A percentile compares a stretch with the other conserved stretches of the same genome.
Evolutionary conservation across 495 filamentous ascomycete genomes (phyloP).

Genomic region (Chaetomidium leptoderma): DNA sequence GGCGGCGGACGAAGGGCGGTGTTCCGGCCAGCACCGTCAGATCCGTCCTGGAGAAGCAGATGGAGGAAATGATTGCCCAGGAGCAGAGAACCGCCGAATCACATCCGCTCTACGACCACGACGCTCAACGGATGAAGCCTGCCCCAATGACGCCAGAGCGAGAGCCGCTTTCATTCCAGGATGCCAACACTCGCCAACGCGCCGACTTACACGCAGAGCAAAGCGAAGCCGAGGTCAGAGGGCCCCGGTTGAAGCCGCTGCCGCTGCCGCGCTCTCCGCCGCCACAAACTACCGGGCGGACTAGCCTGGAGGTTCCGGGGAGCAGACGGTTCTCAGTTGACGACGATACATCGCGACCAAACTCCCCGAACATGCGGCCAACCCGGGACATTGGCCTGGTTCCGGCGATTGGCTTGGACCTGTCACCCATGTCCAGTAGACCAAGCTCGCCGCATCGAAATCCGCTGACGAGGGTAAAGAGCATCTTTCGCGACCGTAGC

Average conservation of each 20-base stretch:
- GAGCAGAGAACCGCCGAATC: conserved; percentile 43
- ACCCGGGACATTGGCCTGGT: conserved; percentile 30
- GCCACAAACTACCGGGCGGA: conserved; percentile 28
- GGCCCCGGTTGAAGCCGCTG: conserved; percentile 17
- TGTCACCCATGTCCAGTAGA: conserved; percentile 41
- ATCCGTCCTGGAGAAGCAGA: conserved; percentile 61
- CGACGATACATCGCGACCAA: conserved; percentile 39
- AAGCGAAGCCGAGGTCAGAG: conserved; percentile 29
- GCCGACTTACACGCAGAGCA: conserved; percentile 34
- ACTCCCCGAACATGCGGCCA: conserved; percentile 35
- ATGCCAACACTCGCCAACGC: conserved; percentile 22
- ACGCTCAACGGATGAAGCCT: conserved; percentile 30
- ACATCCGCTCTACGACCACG: conserved; percentile 28
- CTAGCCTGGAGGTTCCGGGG: conserved; percentile 42
- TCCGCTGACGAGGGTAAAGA: conserved; percentile 43
- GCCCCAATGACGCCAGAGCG: conserved; percentile 33
- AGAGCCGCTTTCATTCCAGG: conserved; percentile 20
- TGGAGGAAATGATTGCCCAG: conserved; percentile 59
- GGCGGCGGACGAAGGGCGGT: conserved; percentile 33
- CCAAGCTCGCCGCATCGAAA: conserved; percentile 44
- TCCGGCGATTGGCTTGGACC: conserved; percentile 41
- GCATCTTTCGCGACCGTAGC: conserved; percentile 47
- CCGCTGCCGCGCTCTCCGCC: conserved; percentile 18
- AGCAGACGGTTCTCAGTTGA: conserved; percentile 38
- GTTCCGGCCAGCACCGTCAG: conserved; percentile 39